Base-by-base conservation (phyloP, 768 basidiomycete species). In the Russula brevipes region DNA sequence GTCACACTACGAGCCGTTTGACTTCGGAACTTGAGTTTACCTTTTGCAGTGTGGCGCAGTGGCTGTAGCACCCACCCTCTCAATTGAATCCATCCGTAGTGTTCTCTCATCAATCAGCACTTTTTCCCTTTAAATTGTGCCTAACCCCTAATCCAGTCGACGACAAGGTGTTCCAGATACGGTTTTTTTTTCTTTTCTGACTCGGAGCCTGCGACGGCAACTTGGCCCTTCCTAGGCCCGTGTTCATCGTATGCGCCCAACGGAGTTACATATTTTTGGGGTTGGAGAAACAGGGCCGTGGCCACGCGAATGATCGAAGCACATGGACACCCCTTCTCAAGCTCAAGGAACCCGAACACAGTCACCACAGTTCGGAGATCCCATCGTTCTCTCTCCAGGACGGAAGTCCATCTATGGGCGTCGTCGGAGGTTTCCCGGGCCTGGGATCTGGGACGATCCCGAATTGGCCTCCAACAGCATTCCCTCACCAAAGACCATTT, bases 211-310 rank as follows among this genome's bases (percentile, higher is more conserved):
- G 41, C 49, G 51, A 60, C 58, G 63, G 63, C 58, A 59, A 44
- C 63, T 64, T 64, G 58, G 44, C n/a, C 46, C 63, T 45, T 59
- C 63, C 51, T 47, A 41, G 46, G 58, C 30, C 41, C 63, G 9
- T 56, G 63, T 54, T 64, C 63, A 60, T 56, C 36, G 11, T 30
- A 45, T 42, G 30, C 16, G 58, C 59, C 55, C 45, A 55, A 59
- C 36, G 30, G 17, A n/a, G 44, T 41, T 9, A 41, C 58, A 36
- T 60, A 10, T 19, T 30, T 54, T 59, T 53, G n/a, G n/a, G 63
- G 57, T 59, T 47, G 41, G 54, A 59, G 58, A 55, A 55, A 64
- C 63, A 54, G 58, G 63, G 41, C 58, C 49, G 41, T 51, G 63
- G 63, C 58, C 63, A 64, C 41, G 54, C 63, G 35, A 19, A n/a